Base-by-base conservation (phyloP, 371 early-diverging fungal species). In the Choanephora cucurbitarum region DNA sequence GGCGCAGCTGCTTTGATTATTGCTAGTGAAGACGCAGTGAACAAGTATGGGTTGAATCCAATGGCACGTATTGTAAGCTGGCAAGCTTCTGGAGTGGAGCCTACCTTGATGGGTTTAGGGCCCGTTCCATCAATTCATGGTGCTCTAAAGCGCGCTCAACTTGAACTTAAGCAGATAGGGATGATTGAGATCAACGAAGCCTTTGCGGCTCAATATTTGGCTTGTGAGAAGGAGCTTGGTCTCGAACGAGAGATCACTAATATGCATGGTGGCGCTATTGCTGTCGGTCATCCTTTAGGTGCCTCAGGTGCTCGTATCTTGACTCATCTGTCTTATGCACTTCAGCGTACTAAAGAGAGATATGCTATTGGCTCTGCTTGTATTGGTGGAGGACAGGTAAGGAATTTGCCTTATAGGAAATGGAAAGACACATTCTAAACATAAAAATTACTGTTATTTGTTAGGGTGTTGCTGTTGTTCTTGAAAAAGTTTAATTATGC, bases 121-220 rank as follows among this genome's bases (percentile, higher is more conserved):
- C 99, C 99, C 28, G 96, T 92, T 33, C 89, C 90, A 4, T 96
- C 99, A 42, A 95, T 97, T 60, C 71, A 82, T 41, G 88, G 85
- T 4, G 96, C 94, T 1, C 84, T 99, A 58, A 85, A 86, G 62
- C 84, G 86, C 60, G 93, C 95, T 34, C 86, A 87, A 17, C 72
- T 96, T 55, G 63, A 75, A 13, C 69, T 96, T 52, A 83, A 84
- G 46, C 91, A 97, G 65, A 95, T 99, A 86, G 91, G 88, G 59
- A 69, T 91, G 37, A 71, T 97, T 53, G 99, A 99, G 79, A 91
- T 99, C 68, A 99, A 99, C 76, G 98, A 99, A 79, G 99, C 99
- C 11, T 99, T 99, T 79, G 94, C 97, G 44, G 91, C 92, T 34
- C 97, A 97, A 71, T 92, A 87, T 62, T 71, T 97, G 55, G 91